A percentile compares a stretch with the other conserved stretches of the same genome.
Conservation (phyloP, 495 filamentous ascomycete species). For the Neurospora pannonica region DNA sequence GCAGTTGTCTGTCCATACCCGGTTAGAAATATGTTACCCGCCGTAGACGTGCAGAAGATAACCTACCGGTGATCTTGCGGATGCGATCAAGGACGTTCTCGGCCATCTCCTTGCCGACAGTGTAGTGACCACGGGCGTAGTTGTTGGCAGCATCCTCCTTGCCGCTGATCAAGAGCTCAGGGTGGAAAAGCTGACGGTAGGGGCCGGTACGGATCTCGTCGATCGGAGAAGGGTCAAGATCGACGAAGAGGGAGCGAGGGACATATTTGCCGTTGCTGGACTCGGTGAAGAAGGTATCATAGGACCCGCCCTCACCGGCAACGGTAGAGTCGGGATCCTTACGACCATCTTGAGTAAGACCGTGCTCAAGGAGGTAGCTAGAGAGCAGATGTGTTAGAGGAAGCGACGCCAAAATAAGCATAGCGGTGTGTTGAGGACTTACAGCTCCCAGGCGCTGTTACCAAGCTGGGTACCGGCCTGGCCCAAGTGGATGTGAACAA, state of each 20-base stretch:
- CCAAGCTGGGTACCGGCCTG: conserved; percentile 91
- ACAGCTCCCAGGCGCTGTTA: conserved; percentile 94
- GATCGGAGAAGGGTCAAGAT: conserved; percentile 83
- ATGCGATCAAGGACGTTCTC: conserved; percentile 77
- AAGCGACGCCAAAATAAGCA: not conserved
- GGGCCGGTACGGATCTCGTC: conserved; percentile 80
- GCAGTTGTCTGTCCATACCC: conserved; percentile 64
- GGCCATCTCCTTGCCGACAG: conserved; percentile 83
- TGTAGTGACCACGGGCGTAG: conserved; percentile 92
- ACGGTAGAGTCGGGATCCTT: conserved; percentile 56
- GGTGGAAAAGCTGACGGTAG: conserved; percentile 84
- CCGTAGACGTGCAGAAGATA: not conserved
- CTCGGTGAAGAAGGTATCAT: conserved; percentile 88
- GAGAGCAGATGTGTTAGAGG: conserved; percentile 6
- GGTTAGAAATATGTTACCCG: conserved; percentile 10
- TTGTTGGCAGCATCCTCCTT: conserved; percentile 95
- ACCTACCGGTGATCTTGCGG: conserved; percentile 66
- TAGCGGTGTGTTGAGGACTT: conserved; percentile 42
- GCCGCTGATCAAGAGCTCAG: conserved; percentile 77
- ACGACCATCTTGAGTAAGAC: conserved; percentile 67
- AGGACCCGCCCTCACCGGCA: conserved; percentile 56
- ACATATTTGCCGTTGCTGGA: conserved; percentile 82
- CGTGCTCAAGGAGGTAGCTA: conserved; percentile 88
- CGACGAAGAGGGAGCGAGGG: conserved; percentile 80
- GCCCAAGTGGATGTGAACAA: conserved; percentile 85